Evolutionary conservation across 2,329 filamentous ascomycete genomes (phyloP).

Genomic region (Xylaria sp.): DNA sequence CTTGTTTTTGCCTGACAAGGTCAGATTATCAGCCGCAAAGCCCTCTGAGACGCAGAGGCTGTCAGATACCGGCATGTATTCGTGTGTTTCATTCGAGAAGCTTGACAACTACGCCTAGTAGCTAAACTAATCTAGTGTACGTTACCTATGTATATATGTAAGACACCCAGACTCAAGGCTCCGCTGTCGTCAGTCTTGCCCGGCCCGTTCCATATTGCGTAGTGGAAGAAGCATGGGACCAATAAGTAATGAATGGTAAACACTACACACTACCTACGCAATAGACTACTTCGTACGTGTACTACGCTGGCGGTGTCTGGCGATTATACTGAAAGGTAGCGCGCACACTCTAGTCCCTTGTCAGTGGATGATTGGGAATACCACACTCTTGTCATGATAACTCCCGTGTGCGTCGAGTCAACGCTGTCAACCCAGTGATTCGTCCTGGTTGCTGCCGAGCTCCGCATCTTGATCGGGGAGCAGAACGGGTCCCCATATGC

Average conservation of each 20-base stretch:
- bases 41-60: slow-evolving; percentile 7
- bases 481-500: slow-evolving; percentile 41
- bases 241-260: slow-evolving; percentile 2
- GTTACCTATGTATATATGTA: neutral
- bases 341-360: slow-evolving; percentile 28
- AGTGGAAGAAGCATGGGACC: neutral
- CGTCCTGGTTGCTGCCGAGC: slow-evolving; percentile 45
- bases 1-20: slow-evolving; percentile 20
- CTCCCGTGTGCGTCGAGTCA: slow-evolving; percentile 2
- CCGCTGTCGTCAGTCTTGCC: slow-evolving; percentile 28
- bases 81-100: neutral
- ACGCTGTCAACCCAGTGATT: slow-evolving; percentile 41
- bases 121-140: neutral
- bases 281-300: neutral
- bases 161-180: neutral
- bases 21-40: slow-evolving; percentile 28
- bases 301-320: slow-evolving; percentile 8
- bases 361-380: slow-evolving; percentile 31
- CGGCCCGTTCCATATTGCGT: slow-evolving; percentile 36
- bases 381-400: slow-evolving; percentile 30
- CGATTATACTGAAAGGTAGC: slow-evolving; percentile 14
- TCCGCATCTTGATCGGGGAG: slow-evolving; percentile 48
- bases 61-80: slow-evolving; percentile 18
- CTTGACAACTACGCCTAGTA: neutral
- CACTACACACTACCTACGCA: neutral